phyloP scores from a whole-genome alignment of 208 protist species.

The Jaenimonas drosophilae region DNA sequence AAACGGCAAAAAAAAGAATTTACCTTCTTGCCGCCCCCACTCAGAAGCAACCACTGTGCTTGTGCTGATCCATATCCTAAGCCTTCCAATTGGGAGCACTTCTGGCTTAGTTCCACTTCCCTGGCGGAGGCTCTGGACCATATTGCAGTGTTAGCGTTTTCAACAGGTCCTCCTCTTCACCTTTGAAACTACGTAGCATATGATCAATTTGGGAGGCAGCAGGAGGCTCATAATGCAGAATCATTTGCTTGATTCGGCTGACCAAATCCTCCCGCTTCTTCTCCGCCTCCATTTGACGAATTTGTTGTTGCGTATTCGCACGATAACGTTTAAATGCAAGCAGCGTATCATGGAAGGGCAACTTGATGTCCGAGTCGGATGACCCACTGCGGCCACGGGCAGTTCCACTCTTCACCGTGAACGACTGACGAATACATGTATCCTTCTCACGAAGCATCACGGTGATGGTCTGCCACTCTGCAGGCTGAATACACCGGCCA shows the following conservation, averaged over 20 bases:
- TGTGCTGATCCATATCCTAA: too few species aligned
- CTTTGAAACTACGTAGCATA: slow-evolving; percentile 22
- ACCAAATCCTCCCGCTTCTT: too few species aligned
- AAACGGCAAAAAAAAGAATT: slow-evolving; percentile 1
- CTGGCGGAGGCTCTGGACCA: slow-evolving; percentile 29
- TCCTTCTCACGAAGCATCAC: slow-evolving; percentile 18
- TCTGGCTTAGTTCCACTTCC: neutral
- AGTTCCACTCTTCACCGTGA: too few species aligned
- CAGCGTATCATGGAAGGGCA: slow-evolving; percentile 45
- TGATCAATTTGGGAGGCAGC: slow-evolving; percentile 8
- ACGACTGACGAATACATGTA: slow-evolving; percentile 17
- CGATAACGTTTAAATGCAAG: slow-evolving; percentile 29
- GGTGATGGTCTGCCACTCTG: slow-evolving; percentile 28
- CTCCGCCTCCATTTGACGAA: too few species aligned
- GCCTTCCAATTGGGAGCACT: too few species aligned
- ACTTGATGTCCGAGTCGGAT: slow-evolving; percentile 19
- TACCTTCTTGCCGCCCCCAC: too few species aligned
- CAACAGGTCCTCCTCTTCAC: slow-evolving; percentile 33
- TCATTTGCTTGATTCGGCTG: slow-evolving; percentile 25
- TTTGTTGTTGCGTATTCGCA: neutral
- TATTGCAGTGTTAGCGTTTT: slow-evolving; percentile 33
- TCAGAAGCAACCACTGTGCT: too few species aligned
- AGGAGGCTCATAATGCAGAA: slow-evolving; percentile 29
- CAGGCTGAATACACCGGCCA: slow-evolving; percentile 19
- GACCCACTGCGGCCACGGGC: too few species aligned